Base-by-base conservation (phyloP, 257 asterid genomes). In the Nicotiana noctiflora region DNA sequence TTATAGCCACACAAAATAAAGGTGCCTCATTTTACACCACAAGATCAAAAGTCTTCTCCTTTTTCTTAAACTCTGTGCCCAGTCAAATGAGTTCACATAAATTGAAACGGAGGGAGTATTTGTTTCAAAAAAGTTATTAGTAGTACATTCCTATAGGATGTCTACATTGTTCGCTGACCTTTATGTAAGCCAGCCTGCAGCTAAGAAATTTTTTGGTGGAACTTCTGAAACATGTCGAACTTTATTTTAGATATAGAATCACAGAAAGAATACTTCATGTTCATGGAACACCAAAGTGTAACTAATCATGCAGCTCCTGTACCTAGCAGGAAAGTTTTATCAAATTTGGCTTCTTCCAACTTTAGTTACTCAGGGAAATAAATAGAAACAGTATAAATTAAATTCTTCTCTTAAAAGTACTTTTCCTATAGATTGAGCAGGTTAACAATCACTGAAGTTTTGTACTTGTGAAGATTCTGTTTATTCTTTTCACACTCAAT, bases 401-500 rank as follows among this genome's bases (percentile, higher is more conserved):
- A 6, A 0, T 55, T n/a, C n/a, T 19, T 55, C 60, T 17, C 7
- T 55, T 8, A 55, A 17, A 55, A 5, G 60, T 55, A 55, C 21
- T 17, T 55, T 8, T 51, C 25, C 34, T 61, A 4, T 51, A 21
- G 32, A 51, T 51, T 13, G 17, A 15, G 56, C 56, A 51, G 1
- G 56, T 13, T 4, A 51, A 2, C 5, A 51, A 51, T 51, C 13
- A 13, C 55, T 46, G 56, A 12, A 12, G 59, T 3, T 53, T 18
- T 53, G 62, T 56, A 25, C 12, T 62, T 62, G 68, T 25, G 4
- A 6, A 37, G 44, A 37, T 37, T 1, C 2, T 53, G 63, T 57
- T 57, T 19, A 57, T 7, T 56, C 25, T n/a, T 56, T 18, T 52
- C 90, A 87, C 85, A 87, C 90, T 2, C 88, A 84, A 52, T 84